A percentile compares a stretch with the other conserved stretches of the same genome.
Conservation (phyloP, 2,329 filamentous ascomycete species). For the Colletotrichum tropicale region DNA sequence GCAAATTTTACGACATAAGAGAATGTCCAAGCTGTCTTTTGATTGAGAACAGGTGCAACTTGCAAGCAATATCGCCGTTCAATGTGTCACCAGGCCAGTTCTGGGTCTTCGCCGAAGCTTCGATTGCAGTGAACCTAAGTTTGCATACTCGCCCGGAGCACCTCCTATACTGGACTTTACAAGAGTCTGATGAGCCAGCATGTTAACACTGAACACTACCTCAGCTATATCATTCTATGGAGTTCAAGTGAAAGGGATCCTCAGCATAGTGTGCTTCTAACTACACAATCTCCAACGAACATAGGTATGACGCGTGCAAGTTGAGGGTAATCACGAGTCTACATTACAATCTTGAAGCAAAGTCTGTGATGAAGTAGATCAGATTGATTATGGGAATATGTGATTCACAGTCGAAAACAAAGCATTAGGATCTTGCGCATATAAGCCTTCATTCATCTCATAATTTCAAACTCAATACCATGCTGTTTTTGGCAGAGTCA, state of each 20-base stretch:
- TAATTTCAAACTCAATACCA: not conserved
- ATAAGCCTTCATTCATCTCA: not conserved
- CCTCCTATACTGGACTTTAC: not conserved
- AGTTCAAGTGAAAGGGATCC: not conserved
- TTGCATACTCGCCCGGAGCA: not conserved
- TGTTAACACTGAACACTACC: not conserved
- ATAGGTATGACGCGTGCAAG: not conserved
- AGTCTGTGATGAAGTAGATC: not conserved
- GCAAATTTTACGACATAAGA: no score
- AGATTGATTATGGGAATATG: not conserved
- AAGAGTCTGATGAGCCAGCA: not conserved
- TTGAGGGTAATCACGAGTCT: not conserved
- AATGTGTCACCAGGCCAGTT: not conserved
- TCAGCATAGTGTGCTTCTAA: not conserved
- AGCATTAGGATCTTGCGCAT: not conserved
- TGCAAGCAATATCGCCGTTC: no score
- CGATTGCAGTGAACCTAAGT: not conserved
- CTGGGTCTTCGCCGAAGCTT: not conserved
- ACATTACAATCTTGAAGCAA: not conserved
- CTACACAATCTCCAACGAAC: not conserved
- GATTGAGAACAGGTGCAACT: no score
- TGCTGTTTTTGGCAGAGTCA: not conserved
- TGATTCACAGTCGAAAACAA: not conserved
- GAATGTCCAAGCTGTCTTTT: no score
- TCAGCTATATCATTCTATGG: not conserved